Conservation (phyloP, 1,284 basidiomycete genomes). For the Malassezia yamatoensis region DNA sequence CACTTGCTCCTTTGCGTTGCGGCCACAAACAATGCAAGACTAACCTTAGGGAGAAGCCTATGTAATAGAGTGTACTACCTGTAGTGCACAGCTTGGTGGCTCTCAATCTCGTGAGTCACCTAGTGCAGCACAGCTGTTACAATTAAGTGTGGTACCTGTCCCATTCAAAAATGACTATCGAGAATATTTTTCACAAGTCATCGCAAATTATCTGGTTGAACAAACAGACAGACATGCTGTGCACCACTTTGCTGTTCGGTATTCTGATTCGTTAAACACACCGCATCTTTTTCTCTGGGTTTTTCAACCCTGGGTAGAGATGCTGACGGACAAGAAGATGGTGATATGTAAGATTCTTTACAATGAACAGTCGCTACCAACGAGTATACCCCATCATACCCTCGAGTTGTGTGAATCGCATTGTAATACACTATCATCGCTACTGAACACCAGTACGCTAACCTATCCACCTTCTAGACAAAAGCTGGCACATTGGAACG, state of each 20-base stretch:
- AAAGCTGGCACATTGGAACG: slow-evolving; percentile 9
- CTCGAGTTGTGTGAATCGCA: neutral
- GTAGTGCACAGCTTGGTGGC: slow-evolving; percentile 1
- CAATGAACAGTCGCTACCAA: neutral
- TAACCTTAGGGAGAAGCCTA: slow-evolving; percentile 5
- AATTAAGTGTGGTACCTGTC: neutral
- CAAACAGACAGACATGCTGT: slow-evolving; percentile 16
- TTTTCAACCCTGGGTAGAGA: slow-evolving; percentile 13
- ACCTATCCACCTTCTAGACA: slow-evolving; percentile 2
- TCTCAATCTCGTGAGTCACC: neutral
- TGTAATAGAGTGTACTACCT: neutral
- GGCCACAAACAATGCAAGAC: slow-evolving; percentile 6
- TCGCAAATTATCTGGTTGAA: slow-evolving; percentile 12
- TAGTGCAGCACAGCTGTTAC: slow-evolving; percentile 5
- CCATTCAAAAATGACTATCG: neutral
- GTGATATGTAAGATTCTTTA: slow-evolving; percentile 11
- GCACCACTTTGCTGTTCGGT: slow-evolving; percentile 11
- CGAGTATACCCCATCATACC: neutral
- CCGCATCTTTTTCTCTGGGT: slow-evolving; percentile 12
- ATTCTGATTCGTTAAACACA: neutral
- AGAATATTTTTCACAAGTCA: neutral
- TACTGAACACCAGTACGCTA: neutral
- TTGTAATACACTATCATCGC: neutral
- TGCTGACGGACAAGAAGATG: neutral
- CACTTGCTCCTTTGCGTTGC: slow-evolving; percentile 2